Conservation (phyloP, 257 asterid species). For the Fraxinus anomala region DNA sequence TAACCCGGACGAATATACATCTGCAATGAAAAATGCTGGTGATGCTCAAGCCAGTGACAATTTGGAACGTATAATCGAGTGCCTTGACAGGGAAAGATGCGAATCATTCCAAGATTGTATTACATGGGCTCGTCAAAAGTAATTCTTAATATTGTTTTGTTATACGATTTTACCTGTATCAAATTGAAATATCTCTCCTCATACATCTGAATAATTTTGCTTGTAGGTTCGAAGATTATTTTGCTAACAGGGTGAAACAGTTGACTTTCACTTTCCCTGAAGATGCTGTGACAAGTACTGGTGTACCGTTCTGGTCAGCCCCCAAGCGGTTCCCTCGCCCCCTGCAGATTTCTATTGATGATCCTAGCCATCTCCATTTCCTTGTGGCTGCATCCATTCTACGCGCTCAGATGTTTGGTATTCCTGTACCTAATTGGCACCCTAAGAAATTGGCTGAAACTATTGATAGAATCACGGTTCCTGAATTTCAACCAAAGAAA, state of each 20-base stretch:
- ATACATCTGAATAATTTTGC: conserved; percentile 21
- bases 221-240: conserved; percentile 86
- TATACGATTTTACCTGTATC: background rate
- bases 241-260: conserved; percentile 76
- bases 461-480: conserved; percentile 58
- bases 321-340: conserved; percentile 89
- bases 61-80: conserved; percentile 80
- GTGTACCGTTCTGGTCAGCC: conserved; percentile 94
- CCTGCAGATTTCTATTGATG: conserved; percentile 59
- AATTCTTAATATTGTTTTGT: conserved; percentile 25
- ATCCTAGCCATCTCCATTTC: conserved; percentile 90
- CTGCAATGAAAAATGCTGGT: conserved; percentile 75
- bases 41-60: conserved; percentile 96
- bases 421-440: conserved; percentile 85
- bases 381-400: conserved; percentile 75
- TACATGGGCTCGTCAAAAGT: conserved; percentile 84
- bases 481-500: conserved; percentile 67
- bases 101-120: conserved; percentile 82
- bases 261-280: conserved; percentile 85
- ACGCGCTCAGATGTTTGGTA: conserved; percentile 85
- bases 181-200: background rate
- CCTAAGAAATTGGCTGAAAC: conserved; percentile 74
- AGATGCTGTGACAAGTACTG: conserved; percentile 85
- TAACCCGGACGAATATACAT: conserved; percentile 64
- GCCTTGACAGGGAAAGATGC: conserved; percentile 73